These are phyloP conservation scores for Daedalea quercina DNA, from an alignment of 768 basidiomycete species.

Conservation along the genomic window DNA sequence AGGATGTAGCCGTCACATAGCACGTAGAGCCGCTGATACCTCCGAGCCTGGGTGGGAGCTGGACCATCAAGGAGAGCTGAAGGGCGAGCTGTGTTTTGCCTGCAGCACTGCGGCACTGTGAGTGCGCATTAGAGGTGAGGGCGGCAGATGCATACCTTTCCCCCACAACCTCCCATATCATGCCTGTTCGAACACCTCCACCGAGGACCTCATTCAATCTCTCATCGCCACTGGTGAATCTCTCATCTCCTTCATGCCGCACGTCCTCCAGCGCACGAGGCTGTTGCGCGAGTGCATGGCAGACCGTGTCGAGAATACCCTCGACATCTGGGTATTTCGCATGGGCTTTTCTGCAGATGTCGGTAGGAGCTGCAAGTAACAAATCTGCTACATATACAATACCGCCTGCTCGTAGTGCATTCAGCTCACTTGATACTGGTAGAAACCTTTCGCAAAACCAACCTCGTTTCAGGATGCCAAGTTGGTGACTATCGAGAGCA, in stretches of 20 bases:
- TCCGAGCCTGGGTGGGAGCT: slow-evolving; percentile 51
- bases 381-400: slow-evolving; percentile 32
- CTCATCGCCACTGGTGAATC: slow-evolving; percentile 69
- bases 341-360: slow-evolving; percentile 51
- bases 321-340: slow-evolving; percentile 43
- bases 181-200: slow-evolving; percentile 73
- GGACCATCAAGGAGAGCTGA: slow-evolving; percentile 74
- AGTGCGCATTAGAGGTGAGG: background rate
- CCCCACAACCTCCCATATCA: slow-evolving; percentile 84
- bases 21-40: slow-evolving; percentile 65
- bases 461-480: slow-evolving; percentile 33
- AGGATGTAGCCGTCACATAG: slow-evolving; percentile 70
- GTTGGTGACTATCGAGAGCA: slow-evolving; percentile 26
- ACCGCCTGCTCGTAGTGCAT: slow-evolving; percentile 5
- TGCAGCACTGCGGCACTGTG: slow-evolving; percentile 54
- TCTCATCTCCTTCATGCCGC: slow-evolving; percentile 31
- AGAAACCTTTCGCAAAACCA: background rate
- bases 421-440: slow-evolving; percentile 1
- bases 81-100: slow-evolving; percentile 93
- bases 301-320: slow-evolving; percentile 43
- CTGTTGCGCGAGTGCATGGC: slow-evolving; percentile 32
- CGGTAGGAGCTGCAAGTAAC: slow-evolving; percentile 39
- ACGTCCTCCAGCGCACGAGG: slow-evolving; percentile 37
- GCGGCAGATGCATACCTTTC: slow-evolving; percentile 57
- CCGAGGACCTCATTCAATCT: slow-evolving; percentile 63